Evolutionary conservation across 371 early-diverging fungal species (phyloP).

Genomic region (Mortierella sp.): DNA sequence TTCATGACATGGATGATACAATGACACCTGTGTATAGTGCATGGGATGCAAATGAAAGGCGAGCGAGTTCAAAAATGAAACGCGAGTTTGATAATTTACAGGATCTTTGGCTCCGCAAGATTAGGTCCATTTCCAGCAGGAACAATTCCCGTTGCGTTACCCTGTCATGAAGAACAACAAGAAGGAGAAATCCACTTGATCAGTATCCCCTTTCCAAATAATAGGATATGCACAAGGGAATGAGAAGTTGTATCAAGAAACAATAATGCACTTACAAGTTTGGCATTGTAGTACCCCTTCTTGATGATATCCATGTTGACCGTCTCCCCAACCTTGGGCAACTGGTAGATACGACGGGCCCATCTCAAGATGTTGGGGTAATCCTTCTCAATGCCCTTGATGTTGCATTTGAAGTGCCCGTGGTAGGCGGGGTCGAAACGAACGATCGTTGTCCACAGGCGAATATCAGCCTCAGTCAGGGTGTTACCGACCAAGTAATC

Average conservation of each 20-base stretch:
- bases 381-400: constrained; percentile 80
- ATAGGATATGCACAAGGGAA: too few relatives aligned
- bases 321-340: constrained; percentile 76
- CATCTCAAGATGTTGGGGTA: constrained; percentile 91
- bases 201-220: too few relatives aligned
- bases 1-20: too few relatives aligned
- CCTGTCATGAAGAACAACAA: constrained; percentile 60
- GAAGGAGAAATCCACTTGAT: too few relatives aligned
- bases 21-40: too few relatives aligned
- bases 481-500: constrained; percentile 77
- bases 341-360: constrained; percentile 86
- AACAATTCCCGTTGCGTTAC: constrained; percentile 90
- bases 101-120: constrained; percentile 48
- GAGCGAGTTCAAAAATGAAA: too few relatives aligned
- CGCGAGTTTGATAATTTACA: background rate
- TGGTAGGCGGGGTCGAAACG: constrained; percentile 89
- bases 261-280: constrained; percentile 43
- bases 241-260: background rate
- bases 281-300: constrained; percentile 88
- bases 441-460: constrained; percentile 91
- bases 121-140: constrained; percentile 85
- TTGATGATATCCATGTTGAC: constrained; percentile 94
- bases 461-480: constrained; percentile 92
- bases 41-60: too few relatives aligned
- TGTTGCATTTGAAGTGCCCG: constrained; percentile 92